phyloP scores from a whole-genome alignment of 371 early-diverging fungal genomes.

The Cladochytrium tenue region DNA sequence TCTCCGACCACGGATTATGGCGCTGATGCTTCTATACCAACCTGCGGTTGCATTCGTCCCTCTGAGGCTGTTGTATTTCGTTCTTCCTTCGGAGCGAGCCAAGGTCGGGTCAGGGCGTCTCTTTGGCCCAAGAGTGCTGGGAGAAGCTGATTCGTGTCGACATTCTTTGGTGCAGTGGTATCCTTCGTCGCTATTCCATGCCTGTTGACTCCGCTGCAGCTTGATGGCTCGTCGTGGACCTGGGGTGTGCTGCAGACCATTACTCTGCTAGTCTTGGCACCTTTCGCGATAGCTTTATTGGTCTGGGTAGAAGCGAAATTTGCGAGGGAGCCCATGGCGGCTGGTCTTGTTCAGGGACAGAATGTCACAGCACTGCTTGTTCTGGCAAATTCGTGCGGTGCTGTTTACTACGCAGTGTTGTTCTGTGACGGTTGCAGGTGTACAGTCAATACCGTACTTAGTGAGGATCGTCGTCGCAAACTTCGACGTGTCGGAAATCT shows the following conservation, averaged over 20 bases:
- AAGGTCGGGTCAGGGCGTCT: no score
- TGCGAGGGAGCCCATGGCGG: constrained; percentile 38
- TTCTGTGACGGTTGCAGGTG: no score
- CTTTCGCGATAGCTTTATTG: constrained; percentile 20
- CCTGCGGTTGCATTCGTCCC: constrained; percentile 23
- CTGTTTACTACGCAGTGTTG: no score
- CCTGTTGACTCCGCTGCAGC: constrained; percentile 32
- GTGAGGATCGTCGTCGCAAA: no score
- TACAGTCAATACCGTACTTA: no score
- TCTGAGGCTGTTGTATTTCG: no score
- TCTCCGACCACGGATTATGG: constrained; percentile 31
- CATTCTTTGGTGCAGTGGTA: constrained; percentile 34
- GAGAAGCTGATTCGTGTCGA: constrained; percentile 34
- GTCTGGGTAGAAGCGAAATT: constrained; percentile 29
- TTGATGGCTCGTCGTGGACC: constrained; percentile 28
- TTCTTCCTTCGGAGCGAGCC: not conserved
- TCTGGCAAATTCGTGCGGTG: no score
- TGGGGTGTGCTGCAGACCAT: constrained; percentile 37
- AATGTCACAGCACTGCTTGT: no score
- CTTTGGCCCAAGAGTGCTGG: not conserved
- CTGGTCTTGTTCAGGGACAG: constrained; percentile 24
- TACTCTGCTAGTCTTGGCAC: constrained; percentile 24
- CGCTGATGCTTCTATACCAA: constrained; percentile 48
- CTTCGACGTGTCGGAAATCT: no score
- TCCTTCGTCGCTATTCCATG: constrained; percentile 12